Evolutionary conservation across 768 basidiomycete species (phyloP).

Genomic region (Hemileccinum rubropunctum): DNA sequence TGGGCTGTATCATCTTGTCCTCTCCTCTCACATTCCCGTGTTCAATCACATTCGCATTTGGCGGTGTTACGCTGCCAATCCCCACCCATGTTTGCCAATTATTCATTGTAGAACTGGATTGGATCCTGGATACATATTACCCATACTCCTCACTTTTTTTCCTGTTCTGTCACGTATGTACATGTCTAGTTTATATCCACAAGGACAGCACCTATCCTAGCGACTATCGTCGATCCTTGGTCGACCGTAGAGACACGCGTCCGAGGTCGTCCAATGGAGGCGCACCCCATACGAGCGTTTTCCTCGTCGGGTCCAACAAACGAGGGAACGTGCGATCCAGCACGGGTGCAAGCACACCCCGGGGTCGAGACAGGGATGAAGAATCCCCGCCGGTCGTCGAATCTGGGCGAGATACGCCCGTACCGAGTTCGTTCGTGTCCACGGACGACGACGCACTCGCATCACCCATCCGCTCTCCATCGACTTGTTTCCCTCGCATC

Average conservation of each 20-base stretch:
- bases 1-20: constrained; percentile 24
- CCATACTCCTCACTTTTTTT: too few relatives aligned
- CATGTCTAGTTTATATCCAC: not conserved
- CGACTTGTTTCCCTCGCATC: constrained; percentile 22
- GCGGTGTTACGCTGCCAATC: too few relatives aligned
- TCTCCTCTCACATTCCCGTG: too few relatives aligned
- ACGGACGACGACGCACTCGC: too few relatives aligned
- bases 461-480: not conserved
- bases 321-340: constrained; percentile 46
- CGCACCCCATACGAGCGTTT: constrained; percentile 72
- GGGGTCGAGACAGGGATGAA: constrained; percentile 26
- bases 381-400: not conserved
- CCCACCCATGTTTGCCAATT: too few relatives aligned
- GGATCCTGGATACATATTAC: too few relatives aligned
- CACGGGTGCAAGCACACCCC: constrained; percentile 46
- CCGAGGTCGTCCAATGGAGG: constrained; percentile 65
- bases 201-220: too few relatives aligned
- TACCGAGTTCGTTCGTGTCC: not conserved
- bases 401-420: not conserved
- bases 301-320: constrained; percentile 56
- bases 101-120: constrained; percentile 2
- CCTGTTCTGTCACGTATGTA: not conserved
- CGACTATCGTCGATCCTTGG: not conserved
- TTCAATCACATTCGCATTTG: not conserved
- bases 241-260: constrained; percentile 15